Evolutionary conservation across 1,284 basidiomycete genomes (phyloP).

Genomic region (Mycosarcoma mackinlayi): DNA sequence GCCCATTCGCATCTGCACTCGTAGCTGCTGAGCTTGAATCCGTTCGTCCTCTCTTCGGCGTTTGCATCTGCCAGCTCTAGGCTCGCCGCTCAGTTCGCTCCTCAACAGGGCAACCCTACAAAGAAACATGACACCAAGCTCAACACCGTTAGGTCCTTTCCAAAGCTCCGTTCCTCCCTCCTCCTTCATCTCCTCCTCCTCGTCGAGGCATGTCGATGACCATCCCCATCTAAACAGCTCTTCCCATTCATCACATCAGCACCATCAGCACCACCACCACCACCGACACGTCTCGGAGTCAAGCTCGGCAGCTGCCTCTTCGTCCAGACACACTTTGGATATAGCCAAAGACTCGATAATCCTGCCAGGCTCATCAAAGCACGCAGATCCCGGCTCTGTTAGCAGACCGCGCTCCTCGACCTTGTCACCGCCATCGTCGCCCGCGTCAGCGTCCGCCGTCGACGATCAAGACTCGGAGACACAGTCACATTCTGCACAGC

Average conservation of each 20-base stretch:
- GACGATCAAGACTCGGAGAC: conserved; percentile 21
- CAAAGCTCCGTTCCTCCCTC: neutral
- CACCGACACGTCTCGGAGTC: neutral
- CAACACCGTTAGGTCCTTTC: neutral
- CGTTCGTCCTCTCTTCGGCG: neutral
- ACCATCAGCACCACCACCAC: neutral
- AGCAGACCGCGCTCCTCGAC: conserved; percentile 17
- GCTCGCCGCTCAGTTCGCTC: conserved; percentile 2
- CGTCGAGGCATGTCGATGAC: conserved; percentile 1
- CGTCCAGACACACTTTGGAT: conserved; percentile 26
- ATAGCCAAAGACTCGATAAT: neutral
- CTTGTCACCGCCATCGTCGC: conserved; percentile 25
- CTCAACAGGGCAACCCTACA: neutral
- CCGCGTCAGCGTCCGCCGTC: conserved; percentile 10
- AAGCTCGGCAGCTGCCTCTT: conserved; percentile 19
- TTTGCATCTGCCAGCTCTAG: neutral
- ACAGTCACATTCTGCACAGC: conserved; percentile 11
- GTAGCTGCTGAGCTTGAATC: conserved; percentile 25
- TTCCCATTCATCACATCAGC: conserved; percentile 1
- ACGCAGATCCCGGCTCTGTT: neutral
- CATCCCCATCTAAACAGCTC: conserved; percentile 7
- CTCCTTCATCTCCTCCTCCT: neutral
- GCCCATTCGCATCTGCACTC: conserved; percentile 14
- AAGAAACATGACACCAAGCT: conserved; percentile 15
- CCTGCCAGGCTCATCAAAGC: neutral